A percentile compares a stretch with the other conserved stretches of the same genome.
phyloP scores from a whole-genome alignment of 306 rosid species.

The Pyrus communis region DNA sequence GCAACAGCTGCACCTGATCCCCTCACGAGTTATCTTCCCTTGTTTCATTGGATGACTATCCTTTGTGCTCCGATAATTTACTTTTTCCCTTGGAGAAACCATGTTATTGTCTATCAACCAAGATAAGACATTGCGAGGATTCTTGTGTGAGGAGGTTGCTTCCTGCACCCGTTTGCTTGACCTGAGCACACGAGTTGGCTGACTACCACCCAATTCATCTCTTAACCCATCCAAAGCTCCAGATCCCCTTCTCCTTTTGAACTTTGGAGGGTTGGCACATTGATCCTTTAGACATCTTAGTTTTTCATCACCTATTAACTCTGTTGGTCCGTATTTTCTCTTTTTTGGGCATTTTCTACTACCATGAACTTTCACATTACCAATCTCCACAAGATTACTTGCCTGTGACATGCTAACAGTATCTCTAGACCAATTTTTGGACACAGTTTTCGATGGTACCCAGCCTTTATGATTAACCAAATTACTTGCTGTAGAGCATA shows the following conservation, averaged over 20 bases:
- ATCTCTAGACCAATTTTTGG: slow-evolving; percentile 6
- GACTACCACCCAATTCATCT: slow-evolving; percentile 3
- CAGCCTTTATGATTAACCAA: slow-evolving; percentile 2
- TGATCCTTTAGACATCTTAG: slow-evolving; percentile 17
- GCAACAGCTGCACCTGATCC: slow-evolving; percentile 84
- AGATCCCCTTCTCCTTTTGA: slow-evolving; percentile 14
- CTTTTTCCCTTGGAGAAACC: slow-evolving; percentile 67
- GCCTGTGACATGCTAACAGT: background rate
- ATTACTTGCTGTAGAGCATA: slow-evolving; percentile 1
- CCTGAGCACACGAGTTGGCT: slow-evolving; percentile 26
- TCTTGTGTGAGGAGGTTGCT: slow-evolving; percentile 35
- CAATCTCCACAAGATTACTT: background rate
- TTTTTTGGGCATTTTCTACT: slow-evolving; percentile 1
- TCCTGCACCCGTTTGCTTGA: slow-evolving; percentile 55
- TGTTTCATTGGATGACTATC: slow-evolving; percentile 15
- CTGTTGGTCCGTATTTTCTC: slow-evolving; percentile 8
- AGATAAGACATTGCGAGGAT: slow-evolving; percentile 58
- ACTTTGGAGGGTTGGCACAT: slow-evolving; percentile 17
- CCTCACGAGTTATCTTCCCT: slow-evolving; percentile 58
- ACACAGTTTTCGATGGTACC: background rate
- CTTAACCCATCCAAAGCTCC: slow-evolving; percentile 8
- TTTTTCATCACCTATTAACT: slow-evolving; percentile 21
- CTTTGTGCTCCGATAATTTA: slow-evolving; percentile 29
- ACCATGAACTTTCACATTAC: too few relatives aligned
- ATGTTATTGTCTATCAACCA: slow-evolving; percentile 71